These are phyloP conservation scores for Saitozyma podzolica DNA, from an alignment of 768 basidiomycete species.

Conservation along the genomic window DNA sequence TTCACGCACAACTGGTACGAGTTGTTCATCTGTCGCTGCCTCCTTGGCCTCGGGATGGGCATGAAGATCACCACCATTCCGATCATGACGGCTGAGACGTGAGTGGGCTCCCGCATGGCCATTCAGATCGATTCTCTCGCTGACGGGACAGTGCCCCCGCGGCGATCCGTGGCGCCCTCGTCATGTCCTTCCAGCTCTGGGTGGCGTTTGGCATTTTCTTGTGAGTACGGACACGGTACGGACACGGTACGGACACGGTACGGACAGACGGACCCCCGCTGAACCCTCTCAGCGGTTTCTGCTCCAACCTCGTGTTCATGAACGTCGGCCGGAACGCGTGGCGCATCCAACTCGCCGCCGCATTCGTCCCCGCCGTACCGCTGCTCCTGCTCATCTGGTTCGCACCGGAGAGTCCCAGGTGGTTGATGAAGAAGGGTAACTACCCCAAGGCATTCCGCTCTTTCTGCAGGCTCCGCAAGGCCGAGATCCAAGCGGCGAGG, in stretches of 20 bases:
- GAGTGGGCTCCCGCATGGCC: neutral
- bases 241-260: slow-evolving; percentile 61
- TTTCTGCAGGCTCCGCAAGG: slow-evolving; percentile 50
- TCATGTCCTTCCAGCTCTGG: slow-evolving; percentile 79
- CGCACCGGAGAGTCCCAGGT: slow-evolving; percentile 52
- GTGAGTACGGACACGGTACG: slow-evolving; percentile 59
- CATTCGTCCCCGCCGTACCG: slow-evolving; percentile 44
- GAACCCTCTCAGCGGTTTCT: slow-evolving; percentile 54
- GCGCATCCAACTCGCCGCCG: slow-evolving; percentile 55
- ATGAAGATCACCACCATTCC: slow-evolving; percentile 58
- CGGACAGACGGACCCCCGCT: slow-evolving; percentile 54
- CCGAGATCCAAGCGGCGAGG: slow-evolving; percentile 54
- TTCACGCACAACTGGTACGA: slow-evolving; percentile 44
- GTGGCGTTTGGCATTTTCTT: slow-evolving; percentile 49
- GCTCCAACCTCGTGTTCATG: slow-evolving; percentile 50
- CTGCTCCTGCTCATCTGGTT: slow-evolving; percentile 44
- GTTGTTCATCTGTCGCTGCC: slow-evolving; percentile 34
- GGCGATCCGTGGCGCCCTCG: slow-evolving; percentile 81
- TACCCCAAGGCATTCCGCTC: slow-evolving; percentile 52
- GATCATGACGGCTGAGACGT: slow-evolving; percentile 69
- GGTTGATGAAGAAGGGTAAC: slow-evolving; percentile 54
- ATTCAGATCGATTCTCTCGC: neutral
- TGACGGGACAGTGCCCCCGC: slow-evolving; percentile 64
- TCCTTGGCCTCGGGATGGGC: slow-evolving; percentile 50
- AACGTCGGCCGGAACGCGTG: slow-evolving; percentile 51